Percentiles rank a stretch among this genome's conserved stretches.
Evolutionary conservation across 371 early-diverging fungal genomes (phyloP).

Genomic region (Catenaria anguillulae): DNA sequence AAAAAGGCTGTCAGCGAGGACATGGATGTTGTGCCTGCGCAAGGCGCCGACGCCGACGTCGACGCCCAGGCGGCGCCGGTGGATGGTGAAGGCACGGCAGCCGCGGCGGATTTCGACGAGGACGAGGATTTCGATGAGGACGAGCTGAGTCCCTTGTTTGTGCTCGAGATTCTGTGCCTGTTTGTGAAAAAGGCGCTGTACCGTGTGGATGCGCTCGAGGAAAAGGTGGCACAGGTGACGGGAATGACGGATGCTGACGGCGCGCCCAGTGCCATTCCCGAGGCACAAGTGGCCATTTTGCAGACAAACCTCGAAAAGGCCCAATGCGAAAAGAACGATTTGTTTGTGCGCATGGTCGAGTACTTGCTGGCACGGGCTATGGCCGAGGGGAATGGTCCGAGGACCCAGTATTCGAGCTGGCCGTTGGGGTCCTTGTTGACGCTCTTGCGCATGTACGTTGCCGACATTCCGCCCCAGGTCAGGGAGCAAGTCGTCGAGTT

Average conservation of each 20-base stretch:
- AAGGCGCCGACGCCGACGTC: neutral
- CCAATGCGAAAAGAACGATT: neutral
- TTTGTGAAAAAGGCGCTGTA: neutral
- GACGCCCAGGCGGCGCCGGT: neutral
- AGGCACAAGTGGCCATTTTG: neutral
- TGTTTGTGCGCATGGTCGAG: neutral
- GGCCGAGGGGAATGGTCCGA: neutral
- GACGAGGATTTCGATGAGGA: neutral
- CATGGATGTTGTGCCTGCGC: neutral
- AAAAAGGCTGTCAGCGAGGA: neutral
- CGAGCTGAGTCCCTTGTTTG: neutral
- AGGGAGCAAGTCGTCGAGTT: no score
- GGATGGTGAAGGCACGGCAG: neutral
- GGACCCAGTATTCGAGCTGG: neutral
- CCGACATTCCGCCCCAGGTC: no score
- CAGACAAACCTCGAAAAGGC: neutral
- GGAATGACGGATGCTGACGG: no score
- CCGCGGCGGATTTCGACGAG: neutral
- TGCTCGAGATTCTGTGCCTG: neutral
- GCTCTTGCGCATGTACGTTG: conserved; percentile 1
- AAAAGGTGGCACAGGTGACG: neutral
- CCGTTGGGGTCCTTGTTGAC: neutral
- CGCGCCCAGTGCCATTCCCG: neutral
- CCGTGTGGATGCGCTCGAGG: neutral
- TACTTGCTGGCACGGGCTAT: neutral